A percentile compares a stretch with the other conserved stretches of the same genome.
These are phyloP conservation scores for Cryptosporidium ryanae DNA, from an alignment of 169 alveolate species.

Conservation along the genomic window DNA sequence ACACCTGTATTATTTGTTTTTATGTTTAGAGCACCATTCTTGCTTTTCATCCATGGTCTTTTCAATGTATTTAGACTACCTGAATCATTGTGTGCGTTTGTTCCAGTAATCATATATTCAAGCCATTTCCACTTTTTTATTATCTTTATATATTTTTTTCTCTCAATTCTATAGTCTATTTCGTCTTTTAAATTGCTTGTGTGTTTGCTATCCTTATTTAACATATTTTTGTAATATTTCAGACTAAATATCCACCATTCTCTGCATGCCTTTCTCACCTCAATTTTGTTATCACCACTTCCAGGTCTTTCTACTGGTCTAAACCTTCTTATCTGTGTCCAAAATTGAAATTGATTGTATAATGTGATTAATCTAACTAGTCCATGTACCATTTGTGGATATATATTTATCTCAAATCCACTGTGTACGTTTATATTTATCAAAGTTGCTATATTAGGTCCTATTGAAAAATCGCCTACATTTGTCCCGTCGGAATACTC, in stretches of 20 bases:
- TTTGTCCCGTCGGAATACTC: not conserved
- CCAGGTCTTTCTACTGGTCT: slow-evolving; percentile 70
- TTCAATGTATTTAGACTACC: slow-evolving; percentile 7
- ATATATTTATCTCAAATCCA: slow-evolving; percentile 49
- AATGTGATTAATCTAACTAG: slow-evolving; percentile 45
- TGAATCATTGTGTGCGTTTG: slow-evolving; percentile 29
- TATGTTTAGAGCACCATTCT: not conserved
- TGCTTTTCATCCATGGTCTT: not conserved
- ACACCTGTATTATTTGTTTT: not conserved
- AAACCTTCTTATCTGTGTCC: slow-evolving; percentile 66
- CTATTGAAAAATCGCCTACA: slow-evolving; percentile 21
- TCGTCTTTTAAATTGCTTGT: slow-evolving; percentile 32
- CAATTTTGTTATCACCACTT: slow-evolving; percentile 26
- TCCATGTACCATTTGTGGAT: slow-evolving; percentile 72
- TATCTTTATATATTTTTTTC: slow-evolving; percentile 52
- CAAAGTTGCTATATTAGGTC: slow-evolving; percentile 52
- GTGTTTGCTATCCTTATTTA: slow-evolving; percentile 22
- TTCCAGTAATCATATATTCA: slow-evolving; percentile 48
- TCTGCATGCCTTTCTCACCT: slow-evolving; percentile 40
- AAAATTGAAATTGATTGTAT: slow-evolving; percentile 56
- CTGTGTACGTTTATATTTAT: slow-evolving; percentile 44
- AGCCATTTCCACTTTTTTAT: slow-evolving; percentile 73
- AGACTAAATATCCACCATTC: slow-evolving; percentile 69
- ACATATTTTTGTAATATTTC: slow-evolving; percentile 16
- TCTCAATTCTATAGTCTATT: slow-evolving; percentile 59